Conservation (phyloP, 1,139 yeast genomes). For the Geotrichum reessii region DNA sequence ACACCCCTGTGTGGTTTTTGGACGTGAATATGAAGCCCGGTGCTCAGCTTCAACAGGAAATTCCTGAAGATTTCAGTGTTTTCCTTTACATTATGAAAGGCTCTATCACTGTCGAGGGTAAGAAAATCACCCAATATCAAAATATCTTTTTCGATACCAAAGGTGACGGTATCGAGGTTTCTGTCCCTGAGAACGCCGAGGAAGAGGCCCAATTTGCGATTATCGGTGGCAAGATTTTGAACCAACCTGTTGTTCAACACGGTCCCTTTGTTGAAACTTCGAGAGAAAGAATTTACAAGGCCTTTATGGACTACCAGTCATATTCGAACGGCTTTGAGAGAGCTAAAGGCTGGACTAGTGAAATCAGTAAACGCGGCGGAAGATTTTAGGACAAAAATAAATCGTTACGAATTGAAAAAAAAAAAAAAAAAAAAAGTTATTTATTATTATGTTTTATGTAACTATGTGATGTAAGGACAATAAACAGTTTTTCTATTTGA, state of each 20-base stretch:
- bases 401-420: background rate
- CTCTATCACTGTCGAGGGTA: conserved; percentile 45
- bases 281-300: conserved; percentile 56
- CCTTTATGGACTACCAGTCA: conserved; percentile 63
- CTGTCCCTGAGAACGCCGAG: conserved; percentile 27
- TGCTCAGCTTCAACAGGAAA: conserved; percentile 55
- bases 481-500: too few species aligned
- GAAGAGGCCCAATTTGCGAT: conserved; percentile 53
- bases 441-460: background rate
- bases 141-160: conserved; percentile 41
- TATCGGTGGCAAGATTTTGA: conserved; percentile 69
- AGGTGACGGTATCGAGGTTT: conserved; percentile 28
- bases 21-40: conserved; percentile 64
- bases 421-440: background rate
- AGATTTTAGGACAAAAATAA: background rate
- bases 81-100: conserved; percentile 67
- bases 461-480: too few species aligned
- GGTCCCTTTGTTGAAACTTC: conserved; percentile 83
- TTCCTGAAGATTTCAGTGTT: conserved; percentile 56
- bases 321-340: conserved; percentile 71
- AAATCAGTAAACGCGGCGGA: conserved; percentile 43
- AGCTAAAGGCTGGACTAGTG: conserved; percentile 60
- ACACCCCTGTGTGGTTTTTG: conserved; percentile 73
- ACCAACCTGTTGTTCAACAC: conserved; percentile 76
- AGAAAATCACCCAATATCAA: conserved; percentile 39